Base-by-base conservation (phyloP, 1,139 yeast genomes). In the Hansenula anomala region DNA sequence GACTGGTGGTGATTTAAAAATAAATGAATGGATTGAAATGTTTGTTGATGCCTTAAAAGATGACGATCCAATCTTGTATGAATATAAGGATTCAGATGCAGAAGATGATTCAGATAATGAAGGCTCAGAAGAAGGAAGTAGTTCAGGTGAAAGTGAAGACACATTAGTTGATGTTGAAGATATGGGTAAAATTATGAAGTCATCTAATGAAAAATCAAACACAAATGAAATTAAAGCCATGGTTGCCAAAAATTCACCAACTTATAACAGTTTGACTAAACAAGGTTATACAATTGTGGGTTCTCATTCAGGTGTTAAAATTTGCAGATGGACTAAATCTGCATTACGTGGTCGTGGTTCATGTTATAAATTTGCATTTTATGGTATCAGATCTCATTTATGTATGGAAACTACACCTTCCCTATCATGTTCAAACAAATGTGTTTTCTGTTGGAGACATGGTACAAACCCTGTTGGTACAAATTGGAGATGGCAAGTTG, bases 391-490 rank as follows among this genome's bases (percentile, higher is more conserved):
- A 45, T 84, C 95, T 2, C 96, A 92, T 62, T 68, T 90, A 45
- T 90, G 97, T 64, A 89, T 89, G 97, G 97, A 89, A 59, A 79
- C 96, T 3, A 89, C 97, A 0, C 97, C 97, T 1, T 83, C 95
- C 2, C 67, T 89, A 43, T 92, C 96, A 6, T 89, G 97, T 60
- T 87, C 96, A 10, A 89, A 89, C 58, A 89, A 89, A 60, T 89
- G 97, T 71, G 97, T 89, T 3, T 89, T 89, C 58, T 89, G 97
- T 64, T 89, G 97, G 97, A 75, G 97, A 58, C 97, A 90, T 58
- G 97, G 97, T 36, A 89, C 97, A 4, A 90, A 89, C 54, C 97
- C 97, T 0, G 97, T 90, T 2, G 96, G 96, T 22, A 89, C 95
- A 33, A 83, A 83, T 52, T 89, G 97, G 97, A 72, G 97, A 56